These are phyloP conservation scores for Amanita fuliginea DNA, from an alignment of 768 basidiomycete genomes.

Conservation along the genomic window DNA sequence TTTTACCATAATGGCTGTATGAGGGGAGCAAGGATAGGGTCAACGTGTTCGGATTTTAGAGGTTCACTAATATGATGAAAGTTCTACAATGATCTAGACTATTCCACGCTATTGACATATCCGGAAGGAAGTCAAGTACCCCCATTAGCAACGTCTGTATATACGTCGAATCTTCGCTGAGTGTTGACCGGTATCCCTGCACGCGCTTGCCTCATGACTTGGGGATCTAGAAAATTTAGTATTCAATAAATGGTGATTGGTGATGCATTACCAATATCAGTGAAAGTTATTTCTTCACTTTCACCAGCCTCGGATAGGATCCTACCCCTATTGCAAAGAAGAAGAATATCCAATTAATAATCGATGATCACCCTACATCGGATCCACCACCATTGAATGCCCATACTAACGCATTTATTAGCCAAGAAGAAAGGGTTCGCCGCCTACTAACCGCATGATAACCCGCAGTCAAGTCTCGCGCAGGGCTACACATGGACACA, in stretches of 20 bases:
- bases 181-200: slow-evolving; percentile 84
- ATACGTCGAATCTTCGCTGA: slow-evolving; percentile 91
- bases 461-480: slow-evolving; percentile 65
- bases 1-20: slow-evolving; percentile 43
- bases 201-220: slow-evolving; percentile 53
- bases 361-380: slow-evolving; percentile 48
- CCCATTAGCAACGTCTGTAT: slow-evolving; percentile 45
- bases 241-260: background rate
- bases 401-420: slow-evolving; percentile 50
- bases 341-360: slow-evolving; percentile 4
- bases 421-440: background rate
- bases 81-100: slow-evolving; percentile 33
- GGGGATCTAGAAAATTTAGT: slow-evolving; percentile 26
- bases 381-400: slow-evolving; percentile 86
- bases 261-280: slow-evolving; percentile 60
- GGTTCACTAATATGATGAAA: slow-evolving; percentile 22
- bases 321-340: slow-evolving; percentile 44
- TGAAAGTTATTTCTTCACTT: slow-evolving; percentile 68
- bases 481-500: slow-evolving; percentile 93
- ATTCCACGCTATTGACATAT: slow-evolving; percentile 30
- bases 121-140: slow-evolving; percentile 21
- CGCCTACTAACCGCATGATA: slow-evolving; percentile 61
- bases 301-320: slow-evolving; percentile 68
- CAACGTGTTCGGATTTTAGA: slow-evolving; percentile 17
- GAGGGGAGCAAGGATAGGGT: slow-evolving; percentile 8